Percentiles rank a stretch among this genome's conserved stretches.
These are phyloP conservation scores for Sugiyamaella mastotermitis DNA, from an alignment of 805 yeast species.

Conservation along the genomic window DNA sequence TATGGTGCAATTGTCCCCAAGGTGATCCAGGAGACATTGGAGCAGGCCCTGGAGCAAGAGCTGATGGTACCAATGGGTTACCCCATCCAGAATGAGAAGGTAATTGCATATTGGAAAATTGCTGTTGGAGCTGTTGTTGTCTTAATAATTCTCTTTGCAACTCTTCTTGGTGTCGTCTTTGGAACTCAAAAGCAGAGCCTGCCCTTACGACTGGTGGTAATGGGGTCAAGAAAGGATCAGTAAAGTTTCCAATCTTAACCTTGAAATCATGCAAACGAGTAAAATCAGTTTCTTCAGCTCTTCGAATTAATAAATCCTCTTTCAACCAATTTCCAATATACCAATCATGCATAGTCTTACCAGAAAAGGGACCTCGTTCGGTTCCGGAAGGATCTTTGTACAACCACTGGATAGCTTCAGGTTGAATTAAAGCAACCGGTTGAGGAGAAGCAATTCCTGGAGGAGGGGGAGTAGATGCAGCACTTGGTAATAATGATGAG, in stretches of 20 bases:
- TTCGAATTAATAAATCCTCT: conserved; percentile 48
- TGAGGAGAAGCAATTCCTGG: conserved; percentile 15
- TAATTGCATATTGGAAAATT: conserved; percentile 5
- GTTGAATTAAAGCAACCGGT: conserved; percentile 23
- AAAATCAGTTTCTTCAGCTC: conserved; percentile 49
- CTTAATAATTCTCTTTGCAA: conserved; percentile 6
- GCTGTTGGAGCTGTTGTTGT: conserved; percentile 2
- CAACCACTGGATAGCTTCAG: conserved; percentile 54
- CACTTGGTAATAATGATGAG: neutral
- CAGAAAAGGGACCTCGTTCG: conserved; percentile 79
- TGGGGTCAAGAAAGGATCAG: conserved; percentile 59
- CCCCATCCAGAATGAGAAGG: neutral
- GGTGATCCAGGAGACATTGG: conserved; percentile 14
- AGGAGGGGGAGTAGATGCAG: conserved; percentile 14
- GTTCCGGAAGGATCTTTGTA: conserved; percentile 65
- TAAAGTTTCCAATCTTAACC: conserved; percentile 40
- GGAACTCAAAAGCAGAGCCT: conserved; percentile 2
- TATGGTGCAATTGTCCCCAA: conserved; percentile 13
- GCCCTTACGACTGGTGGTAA: conserved; percentile 12
- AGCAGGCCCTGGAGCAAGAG: conserved; percentile 4
- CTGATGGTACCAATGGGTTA: conserved; percentile 7
- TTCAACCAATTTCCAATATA: conserved; percentile 52
- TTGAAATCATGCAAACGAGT: conserved; percentile 50
- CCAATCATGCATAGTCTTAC: conserved; percentile 76
- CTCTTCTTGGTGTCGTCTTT: conserved; percentile 1